Evolutionary conservation across 768 basidiomycete genomes (phyloP).

Genomic region (Psilocybe tampanensis): DNA sequence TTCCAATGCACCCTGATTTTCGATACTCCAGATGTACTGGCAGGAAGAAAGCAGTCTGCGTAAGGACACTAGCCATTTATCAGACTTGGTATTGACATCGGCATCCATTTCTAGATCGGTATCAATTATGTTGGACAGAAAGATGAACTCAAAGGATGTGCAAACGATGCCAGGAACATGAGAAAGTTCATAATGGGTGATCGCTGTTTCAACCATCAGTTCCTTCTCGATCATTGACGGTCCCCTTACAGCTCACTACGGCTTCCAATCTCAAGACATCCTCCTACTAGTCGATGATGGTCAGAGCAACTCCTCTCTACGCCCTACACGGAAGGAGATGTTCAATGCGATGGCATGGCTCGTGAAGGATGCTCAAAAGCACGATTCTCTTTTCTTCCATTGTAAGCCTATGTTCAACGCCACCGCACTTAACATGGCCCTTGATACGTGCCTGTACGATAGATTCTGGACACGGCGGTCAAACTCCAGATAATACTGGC

Average conservation of each 20-base stretch:
- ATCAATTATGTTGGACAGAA: slow-evolving; percentile 74
- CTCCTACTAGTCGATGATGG: slow-evolving; percentile 70
- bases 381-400: slow-evolving; percentile 83
- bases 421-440: neutral
- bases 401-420: slow-evolving; percentile 38
- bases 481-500: slow-evolving; percentile 73
- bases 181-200: slow-evolving; percentile 65
- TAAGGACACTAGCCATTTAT: no score
- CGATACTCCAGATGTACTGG: slow-evolving; percentile 81
- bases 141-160: slow-evolving; percentile 73
- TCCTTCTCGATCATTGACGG: neutral
- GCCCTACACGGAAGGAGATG: slow-evolving; percentile 50
- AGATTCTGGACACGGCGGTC: slow-evolving; percentile 96
- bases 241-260: slow-evolving; percentile 33
- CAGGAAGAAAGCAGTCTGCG: slow-evolving; percentile 81
- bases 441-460: neutral
- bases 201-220: slow-evolving; percentile 15
- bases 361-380: slow-evolving; percentile 62
- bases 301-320: slow-evolving; percentile 33
- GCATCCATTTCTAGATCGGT: slow-evolving; percentile 79
- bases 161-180: slow-evolving; percentile 79
- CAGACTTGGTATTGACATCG: no score
- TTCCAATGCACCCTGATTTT: slow-evolving; percentile 36
- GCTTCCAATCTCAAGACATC: slow-evolving; percentile 66
- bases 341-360: slow-evolving; percentile 59